Conservation (phyloP, 768 basidiomycete genomes). For the Tylopilus vinaceipallidus region DNA sequence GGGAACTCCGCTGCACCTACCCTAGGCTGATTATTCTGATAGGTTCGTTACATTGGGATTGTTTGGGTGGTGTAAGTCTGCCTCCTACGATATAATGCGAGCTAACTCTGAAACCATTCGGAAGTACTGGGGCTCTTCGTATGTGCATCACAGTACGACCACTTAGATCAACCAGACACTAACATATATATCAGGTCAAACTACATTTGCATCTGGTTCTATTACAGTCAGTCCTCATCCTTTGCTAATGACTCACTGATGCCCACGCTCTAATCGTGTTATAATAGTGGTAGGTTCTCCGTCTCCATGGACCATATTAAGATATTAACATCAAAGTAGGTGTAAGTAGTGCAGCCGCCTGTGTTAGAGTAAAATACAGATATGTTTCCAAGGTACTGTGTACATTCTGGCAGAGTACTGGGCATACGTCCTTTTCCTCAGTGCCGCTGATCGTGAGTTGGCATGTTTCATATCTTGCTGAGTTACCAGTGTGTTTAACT, state of each 20-base stretch:
- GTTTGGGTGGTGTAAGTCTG: slow-evolving; percentile 1
- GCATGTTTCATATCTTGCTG: no score
- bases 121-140: no score
- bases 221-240: no score
- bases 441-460: slow-evolving; percentile 17
- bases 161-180: no score
- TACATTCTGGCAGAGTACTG: slow-evolving; percentile 2
- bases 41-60: slow-evolving; percentile 13
- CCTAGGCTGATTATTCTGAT: not conserved
- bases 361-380: not conserved
- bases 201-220: no score
- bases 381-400: slow-evolving; percentile 1
- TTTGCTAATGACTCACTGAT: not conserved
- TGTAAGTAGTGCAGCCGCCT: slow-evolving; percentile 4
- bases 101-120: no score
- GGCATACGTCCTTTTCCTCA: slow-evolving; percentile 13
- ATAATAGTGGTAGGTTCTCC: slow-evolving; percentile 4
- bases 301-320: not conserved
- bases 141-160: no score
- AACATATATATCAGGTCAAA: no score
- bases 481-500: no score
- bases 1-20: not conserved
- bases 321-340: not conserved
- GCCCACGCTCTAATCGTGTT: no score
- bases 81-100: no score